Evolutionary conservation across 139 green algal genomes (phyloP), one percentile per base, ranked within the genome.

Genomic region (Chlamydomonas applanata): DNA sequence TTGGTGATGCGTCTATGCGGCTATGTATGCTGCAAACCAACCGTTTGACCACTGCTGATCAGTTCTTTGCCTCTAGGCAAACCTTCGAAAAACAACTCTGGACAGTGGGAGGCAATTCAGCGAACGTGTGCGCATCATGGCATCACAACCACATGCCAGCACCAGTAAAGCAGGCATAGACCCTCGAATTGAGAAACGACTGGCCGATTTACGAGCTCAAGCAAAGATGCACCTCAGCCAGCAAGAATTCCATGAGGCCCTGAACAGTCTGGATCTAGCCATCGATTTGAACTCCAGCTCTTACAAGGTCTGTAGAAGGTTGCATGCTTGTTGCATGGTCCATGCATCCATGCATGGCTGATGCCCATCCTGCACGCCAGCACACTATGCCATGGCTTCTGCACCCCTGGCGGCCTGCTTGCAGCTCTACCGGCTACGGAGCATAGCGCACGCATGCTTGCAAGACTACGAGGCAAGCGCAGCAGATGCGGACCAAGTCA

Each of bases 241-340:
- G 35, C 73, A 77, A 54, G 54, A 82, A 33, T 82, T 76, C 32
- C 27, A 62, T 7, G 80, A 86, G 34, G 75, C 80, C 0, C 72
- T 86, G 11, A 52, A 25, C 3, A 80, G 74, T 44, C 36, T 86
- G 0, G 80, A 86, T 36, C 49, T 80, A 0, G 80, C 80, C 22
- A 78, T 86, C 5, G 80, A 86, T 19, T 60, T 86, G 29, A 73
- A 86, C 22, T 77, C 72, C 0, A 75, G 71, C 3, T 80, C 71
- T 14, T 82, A 81, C 68, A 86, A 86, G 74, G 79, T 81, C 11
- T 59, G 36, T 62, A 17, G 24, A 62, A 62, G 22, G 54, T 11
- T 62, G 9, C n/a, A 27, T 33, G 54, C 54, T 62, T 62, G n/a
- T n/a, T n/a, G n/a, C n/a, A 29, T 33, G 22, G 54, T 17, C 4